These are phyloP conservation scores for Cutaneotrichosporon mucoides DNA, from an alignment of 1,284 basidiomycete species.

Conservation along the genomic window DNA sequence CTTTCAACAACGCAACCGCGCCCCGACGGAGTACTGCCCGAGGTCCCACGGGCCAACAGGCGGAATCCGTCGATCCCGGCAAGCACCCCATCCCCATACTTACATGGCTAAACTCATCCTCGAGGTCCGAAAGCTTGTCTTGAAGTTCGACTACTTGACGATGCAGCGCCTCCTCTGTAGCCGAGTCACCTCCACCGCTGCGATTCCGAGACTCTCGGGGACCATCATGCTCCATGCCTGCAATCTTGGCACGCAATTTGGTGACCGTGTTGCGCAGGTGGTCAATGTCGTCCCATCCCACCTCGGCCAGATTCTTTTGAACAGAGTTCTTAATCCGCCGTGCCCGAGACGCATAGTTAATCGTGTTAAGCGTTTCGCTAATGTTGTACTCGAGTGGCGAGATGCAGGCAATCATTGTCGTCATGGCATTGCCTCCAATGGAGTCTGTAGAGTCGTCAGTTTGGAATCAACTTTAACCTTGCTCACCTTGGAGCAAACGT, in stretches of 20 bases:
- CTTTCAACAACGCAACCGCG: neutral
- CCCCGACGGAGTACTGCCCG: neutral
- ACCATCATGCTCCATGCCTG: neutral
- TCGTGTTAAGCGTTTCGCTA: slow-evolving; percentile 89
- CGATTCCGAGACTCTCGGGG: slow-evolving; percentile 50
- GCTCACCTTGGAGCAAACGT: slow-evolving; percentile 66
- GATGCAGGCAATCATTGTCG: slow-evolving; percentile 98
- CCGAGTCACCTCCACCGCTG: slow-evolving; percentile 20
- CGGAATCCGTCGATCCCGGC: neutral
- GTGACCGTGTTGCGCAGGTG: slow-evolving; percentile 84
- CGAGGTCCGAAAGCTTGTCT: slow-evolving; percentile 31
- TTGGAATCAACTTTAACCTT: neutral
- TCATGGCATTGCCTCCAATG: slow-evolving; percentile 95
- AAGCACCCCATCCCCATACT: slow-evolving; percentile 8
- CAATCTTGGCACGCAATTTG: slow-evolving; percentile 62
- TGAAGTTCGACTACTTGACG: slow-evolving; percentile 16
- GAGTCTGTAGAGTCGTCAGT: slow-evolving; percentile 59
- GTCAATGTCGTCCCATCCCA: slow-evolving; percentile 97
- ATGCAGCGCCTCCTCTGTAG: slow-evolving; percentile 74
- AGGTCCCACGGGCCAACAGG: neutral
- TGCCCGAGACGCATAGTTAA: slow-evolving; percentile 97
- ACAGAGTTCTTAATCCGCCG: slow-evolving; percentile 96
- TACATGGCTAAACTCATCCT: slow-evolving; percentile 45
- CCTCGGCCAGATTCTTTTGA: slow-evolving; percentile 87
- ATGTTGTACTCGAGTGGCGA: slow-evolving; percentile 90